A percentile compares a stretch with the other conserved stretches of the same genome.
Conservation (phyloP, 768 basidiomycete species). For the Pulveroboletus sp. region DNA sequence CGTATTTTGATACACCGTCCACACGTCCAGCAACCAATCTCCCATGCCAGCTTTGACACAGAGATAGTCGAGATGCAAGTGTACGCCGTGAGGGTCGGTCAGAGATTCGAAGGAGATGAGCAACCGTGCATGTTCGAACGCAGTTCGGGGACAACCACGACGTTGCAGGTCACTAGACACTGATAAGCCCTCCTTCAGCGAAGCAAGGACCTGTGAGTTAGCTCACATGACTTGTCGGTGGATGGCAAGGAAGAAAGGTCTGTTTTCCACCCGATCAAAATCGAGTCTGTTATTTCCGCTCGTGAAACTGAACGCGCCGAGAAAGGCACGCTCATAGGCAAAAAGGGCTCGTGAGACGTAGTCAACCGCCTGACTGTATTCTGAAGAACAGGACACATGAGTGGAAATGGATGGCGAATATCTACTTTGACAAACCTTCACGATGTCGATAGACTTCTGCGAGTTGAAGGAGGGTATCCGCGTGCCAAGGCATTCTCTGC, state of each 20-base stretch:
- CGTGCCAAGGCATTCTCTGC: slow-evolving; percentile 84
- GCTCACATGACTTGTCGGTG: slow-evolving; percentile 78
- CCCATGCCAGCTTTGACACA: slow-evolving; percentile 77
- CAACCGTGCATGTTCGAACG: slow-evolving; percentile 89
- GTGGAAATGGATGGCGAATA: background rate
- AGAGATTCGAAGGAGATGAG: slow-evolving; percentile 81
- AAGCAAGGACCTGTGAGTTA: background rate
- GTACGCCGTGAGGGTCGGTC: slow-evolving; percentile 83
- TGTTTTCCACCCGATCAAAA: slow-evolving; percentile 86
- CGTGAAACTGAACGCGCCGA: slow-evolving; percentile 83
- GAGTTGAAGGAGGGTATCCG: slow-evolving; percentile 63
- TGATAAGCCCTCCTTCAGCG: background rate
- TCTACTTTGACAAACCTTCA: slow-evolving; percentile 56
- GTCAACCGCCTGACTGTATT: slow-evolving; percentile 80
- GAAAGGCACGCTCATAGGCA: slow-evolving; percentile 86
- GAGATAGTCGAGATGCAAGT: slow-evolving; percentile 81
- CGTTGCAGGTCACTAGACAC: slow-evolving; percentile 69
- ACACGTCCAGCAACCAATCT: slow-evolving; percentile 76
- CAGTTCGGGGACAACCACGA: slow-evolving; percentile 84
- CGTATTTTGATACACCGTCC: slow-evolving; percentile 21
- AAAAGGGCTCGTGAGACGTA: slow-evolving; percentile 92
- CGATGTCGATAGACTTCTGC: slow-evolving; percentile 52
- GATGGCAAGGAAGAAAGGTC: slow-evolving; percentile 87
- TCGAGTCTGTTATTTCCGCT: slow-evolving; percentile 79
- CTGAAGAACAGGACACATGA: slow-evolving; percentile 35